phyloP scores from a whole-genome alignment of 2,329 filamentous ascomycete species.

The Periconia digitata region DNA sequence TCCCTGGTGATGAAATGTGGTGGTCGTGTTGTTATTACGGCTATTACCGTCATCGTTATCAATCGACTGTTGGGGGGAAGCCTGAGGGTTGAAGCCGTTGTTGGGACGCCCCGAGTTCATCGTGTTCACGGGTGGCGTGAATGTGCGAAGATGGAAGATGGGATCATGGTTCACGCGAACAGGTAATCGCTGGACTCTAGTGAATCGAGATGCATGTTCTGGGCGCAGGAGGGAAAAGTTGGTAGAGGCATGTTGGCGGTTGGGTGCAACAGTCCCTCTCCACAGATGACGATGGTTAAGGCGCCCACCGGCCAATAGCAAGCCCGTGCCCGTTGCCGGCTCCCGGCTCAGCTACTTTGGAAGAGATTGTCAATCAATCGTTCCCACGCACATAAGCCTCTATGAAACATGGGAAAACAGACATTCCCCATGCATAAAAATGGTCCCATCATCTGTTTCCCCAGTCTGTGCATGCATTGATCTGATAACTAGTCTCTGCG shows the following conservation, averaged over 20 bases:
- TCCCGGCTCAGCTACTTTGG: no score
- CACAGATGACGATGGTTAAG: no score
- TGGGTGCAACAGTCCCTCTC: no score
- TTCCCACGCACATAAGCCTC: no score
- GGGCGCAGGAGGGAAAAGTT: no score
- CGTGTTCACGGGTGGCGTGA: constrained; percentile 1
- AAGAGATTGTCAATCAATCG: not conserved
- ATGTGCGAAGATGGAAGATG: not conserved
- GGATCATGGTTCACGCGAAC: not conserved
- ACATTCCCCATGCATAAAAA: no score
- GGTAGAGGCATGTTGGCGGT: no score
- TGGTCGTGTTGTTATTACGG: constrained; percentile 28
- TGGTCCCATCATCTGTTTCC: no score
- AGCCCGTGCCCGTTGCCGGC: not conserved
- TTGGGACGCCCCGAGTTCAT: not conserved
- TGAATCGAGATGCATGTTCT: not conserved
- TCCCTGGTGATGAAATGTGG: constrained; percentile 17
- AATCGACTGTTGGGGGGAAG: not conserved
- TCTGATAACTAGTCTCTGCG: no score
- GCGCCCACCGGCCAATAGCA: not conserved
- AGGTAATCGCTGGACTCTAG: not conserved
- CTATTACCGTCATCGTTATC: constrained; percentile 1
- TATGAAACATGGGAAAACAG: no score
- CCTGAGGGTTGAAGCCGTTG: not conserved
- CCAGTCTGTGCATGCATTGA: no score